Evolutionary conservation across 805 yeast species (phyloP).

Genomic region (Pichia phayaonensis): DNA sequence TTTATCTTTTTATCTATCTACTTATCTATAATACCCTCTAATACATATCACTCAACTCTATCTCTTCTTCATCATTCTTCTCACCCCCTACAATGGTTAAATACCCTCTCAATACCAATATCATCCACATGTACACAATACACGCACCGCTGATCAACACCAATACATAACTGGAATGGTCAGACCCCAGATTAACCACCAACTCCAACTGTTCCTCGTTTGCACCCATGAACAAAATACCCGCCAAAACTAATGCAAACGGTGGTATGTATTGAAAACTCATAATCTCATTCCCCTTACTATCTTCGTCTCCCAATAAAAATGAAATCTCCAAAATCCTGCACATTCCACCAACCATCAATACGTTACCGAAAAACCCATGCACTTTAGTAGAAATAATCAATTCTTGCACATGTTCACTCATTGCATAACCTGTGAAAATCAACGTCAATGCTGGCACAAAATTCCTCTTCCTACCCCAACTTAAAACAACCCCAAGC

Average conservation of each 20-base stretch:
- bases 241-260: constrained; percentile 68
- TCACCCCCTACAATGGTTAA: constrained; percentile 21
- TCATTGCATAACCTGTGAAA: constrained; percentile 93
- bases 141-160: constrained; percentile 68
- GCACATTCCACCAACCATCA: constrained; percentile 69
- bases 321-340: constrained; percentile 77
- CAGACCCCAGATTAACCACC: constrained; percentile 69
- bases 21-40: constrained; percentile 11
- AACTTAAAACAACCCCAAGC: constrained; percentile 69
- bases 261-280: constrained; percentile 88
- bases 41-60: constrained; percentile 9
- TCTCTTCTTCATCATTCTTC: constrained; percentile 1
- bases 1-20: too few species aligned
- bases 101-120: constrained; percentile 53
- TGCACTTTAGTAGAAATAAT: constrained; percentile 81
- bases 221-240: constrained; percentile 85
- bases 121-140: constrained; percentile 57
- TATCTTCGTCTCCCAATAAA: constrained; percentile 55
- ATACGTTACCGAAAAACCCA: constrained; percentile 71
- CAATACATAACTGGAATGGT: constrained; percentile 76
- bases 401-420: constrained; percentile 74
- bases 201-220: constrained; percentile 77
- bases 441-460: constrained; percentile 77
- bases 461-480: constrained; percentile 60
- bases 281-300: constrained; percentile 37